These are phyloP conservation scores for Aspergillus kassunensis DNA, from an alignment of 495 filamentous ascomycete genomes.

Conservation along the genomic window DNA sequence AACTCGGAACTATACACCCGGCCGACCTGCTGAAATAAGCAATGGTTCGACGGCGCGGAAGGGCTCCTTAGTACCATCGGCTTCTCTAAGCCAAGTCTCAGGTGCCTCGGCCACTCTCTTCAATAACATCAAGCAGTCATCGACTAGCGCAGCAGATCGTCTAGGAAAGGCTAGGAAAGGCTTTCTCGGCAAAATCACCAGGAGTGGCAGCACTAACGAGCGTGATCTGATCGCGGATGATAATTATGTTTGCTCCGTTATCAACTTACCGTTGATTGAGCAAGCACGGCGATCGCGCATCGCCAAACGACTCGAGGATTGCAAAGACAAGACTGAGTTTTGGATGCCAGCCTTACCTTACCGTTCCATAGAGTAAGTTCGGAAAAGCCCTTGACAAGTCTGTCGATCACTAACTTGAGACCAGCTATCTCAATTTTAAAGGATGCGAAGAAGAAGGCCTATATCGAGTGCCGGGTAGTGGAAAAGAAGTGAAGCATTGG, in stretches of 20 bases:
- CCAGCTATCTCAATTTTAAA: conserved; percentile 80
- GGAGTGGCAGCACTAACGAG: conserved; percentile 68
- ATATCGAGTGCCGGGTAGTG: conserved; percentile 83
- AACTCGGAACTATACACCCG: conserved; percentile 58
- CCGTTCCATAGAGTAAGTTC: conserved; percentile 74
- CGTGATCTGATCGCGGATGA: conserved; percentile 67
- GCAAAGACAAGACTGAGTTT: conserved; percentile 88
- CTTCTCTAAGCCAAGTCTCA: conserved; percentile 57
- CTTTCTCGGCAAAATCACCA: conserved; percentile 69
- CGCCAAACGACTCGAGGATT: conserved; percentile 76
- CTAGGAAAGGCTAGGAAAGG: conserved; percentile 72
- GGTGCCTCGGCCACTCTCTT: conserved; percentile 63
- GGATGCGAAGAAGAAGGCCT: conserved; percentile 87
- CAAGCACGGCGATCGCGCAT: conserved; percentile 85
- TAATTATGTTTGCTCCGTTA: conserved; percentile 70
- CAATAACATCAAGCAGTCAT: conserved; percentile 66
- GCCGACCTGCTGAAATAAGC: conserved; percentile 46
- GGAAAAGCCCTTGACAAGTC: not conserved
- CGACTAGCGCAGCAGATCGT: conserved; percentile 66
- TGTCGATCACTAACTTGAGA: conserved; percentile 12
- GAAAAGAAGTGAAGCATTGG: conserved; percentile 79
- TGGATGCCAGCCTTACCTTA: conserved; percentile 96
- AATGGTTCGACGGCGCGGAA: conserved; percentile 32
- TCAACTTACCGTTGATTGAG: conserved; percentile 75
- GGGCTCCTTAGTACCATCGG: conserved; percentile 48